Evolutionary conservation across 78 protist genomes (phyloP).

Genomic region (Mastigamoeba balamuthi): DNA sequence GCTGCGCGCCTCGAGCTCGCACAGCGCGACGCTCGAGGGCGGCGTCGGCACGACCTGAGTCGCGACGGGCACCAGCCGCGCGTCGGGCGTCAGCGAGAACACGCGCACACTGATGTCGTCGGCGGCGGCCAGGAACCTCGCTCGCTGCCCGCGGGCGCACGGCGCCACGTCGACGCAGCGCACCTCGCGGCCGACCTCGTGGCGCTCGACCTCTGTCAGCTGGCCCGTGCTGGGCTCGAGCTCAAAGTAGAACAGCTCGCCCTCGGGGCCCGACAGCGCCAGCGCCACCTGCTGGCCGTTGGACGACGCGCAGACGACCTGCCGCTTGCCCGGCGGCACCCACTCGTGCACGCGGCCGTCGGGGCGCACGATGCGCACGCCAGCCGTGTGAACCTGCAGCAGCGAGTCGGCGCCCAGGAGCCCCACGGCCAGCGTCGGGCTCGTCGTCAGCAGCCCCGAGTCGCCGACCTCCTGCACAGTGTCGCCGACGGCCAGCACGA

Average conservation of each 20-base stretch:
- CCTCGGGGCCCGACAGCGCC: constrained; percentile 29
- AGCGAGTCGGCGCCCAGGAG: constrained; percentile 76
- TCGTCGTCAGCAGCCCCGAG: constrained; percentile 60
- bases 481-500: constrained; percentile 83
- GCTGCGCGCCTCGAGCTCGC: too few relatives aligned
- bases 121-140: background rate
- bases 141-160: constrained; percentile 47
- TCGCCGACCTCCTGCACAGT: constrained; percentile 76
- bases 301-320: constrained; percentile 31
- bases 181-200: constrained; percentile 48
- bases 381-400: constrained; percentile 69
- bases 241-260: constrained; percentile 90
- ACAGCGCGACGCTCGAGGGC: too few relatives aligned
- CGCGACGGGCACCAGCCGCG: background rate
- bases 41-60: too few relatives aligned
- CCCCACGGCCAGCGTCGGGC: constrained; percentile 52
- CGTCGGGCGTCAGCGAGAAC: background rate
- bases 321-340: constrained; percentile 66
- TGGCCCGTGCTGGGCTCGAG: constrained; percentile 65
- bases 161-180: constrained; percentile 70
- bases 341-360: constrained; percentile 77
- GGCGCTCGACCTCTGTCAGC: constrained; percentile 63
- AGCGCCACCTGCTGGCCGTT: constrained; percentile 42
- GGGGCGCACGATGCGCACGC: constrained; percentile 71
- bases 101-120: background rate